Conservation (phyloP, 2,329 filamentous ascomycete genomes). For the Pleomassaria siparia region DNA sequence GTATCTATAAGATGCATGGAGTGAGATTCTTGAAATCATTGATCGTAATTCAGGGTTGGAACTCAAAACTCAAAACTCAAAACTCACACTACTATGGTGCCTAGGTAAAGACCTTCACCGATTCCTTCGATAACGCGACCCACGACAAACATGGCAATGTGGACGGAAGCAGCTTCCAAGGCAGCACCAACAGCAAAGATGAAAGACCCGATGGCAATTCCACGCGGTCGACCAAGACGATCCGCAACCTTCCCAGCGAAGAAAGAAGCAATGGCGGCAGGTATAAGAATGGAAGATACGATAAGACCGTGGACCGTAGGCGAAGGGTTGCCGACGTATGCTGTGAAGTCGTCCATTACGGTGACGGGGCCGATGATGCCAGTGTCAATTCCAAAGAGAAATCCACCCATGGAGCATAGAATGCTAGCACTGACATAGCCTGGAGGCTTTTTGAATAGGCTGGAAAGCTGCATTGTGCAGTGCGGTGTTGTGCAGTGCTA, state of each 20-base stretch:
- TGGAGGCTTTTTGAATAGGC: conserved; percentile 6
- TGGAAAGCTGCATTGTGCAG: background rate
- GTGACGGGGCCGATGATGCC: conserved; percentile 63
- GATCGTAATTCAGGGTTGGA: background rate
- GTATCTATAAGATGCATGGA: conserved; percentile 48
- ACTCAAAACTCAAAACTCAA: background rate
- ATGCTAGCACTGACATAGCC: conserved; percentile 21
- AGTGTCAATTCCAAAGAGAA: conserved; percentile 46
- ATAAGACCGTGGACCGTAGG: conserved; percentile 59
- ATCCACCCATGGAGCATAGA: conserved; percentile 21
- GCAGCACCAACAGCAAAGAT: conserved; percentile 58
- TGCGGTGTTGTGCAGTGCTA: background rate
- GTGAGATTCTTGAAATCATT: background rate
- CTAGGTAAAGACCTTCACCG: conserved; percentile 57
- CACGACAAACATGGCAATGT: conserved; percentile 48
- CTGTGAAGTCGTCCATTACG: conserved; percentile 56
- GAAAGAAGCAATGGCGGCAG: conserved; percentile 56
- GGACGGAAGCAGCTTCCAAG: conserved; percentile 45
- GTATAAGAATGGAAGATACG: conserved; percentile 61
- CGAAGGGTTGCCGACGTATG: conserved; percentile 54
- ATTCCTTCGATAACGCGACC: conserved; percentile 52
- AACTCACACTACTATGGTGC: conserved; percentile 55
- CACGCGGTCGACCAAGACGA: conserved; percentile 52
- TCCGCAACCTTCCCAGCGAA: conserved; percentile 62
- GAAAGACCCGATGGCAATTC: conserved; percentile 53